phyloP scores from a whole-genome alignment of 2,329 filamentous ascomycete species.

The Dactylonectria macrodidyma region DNA sequence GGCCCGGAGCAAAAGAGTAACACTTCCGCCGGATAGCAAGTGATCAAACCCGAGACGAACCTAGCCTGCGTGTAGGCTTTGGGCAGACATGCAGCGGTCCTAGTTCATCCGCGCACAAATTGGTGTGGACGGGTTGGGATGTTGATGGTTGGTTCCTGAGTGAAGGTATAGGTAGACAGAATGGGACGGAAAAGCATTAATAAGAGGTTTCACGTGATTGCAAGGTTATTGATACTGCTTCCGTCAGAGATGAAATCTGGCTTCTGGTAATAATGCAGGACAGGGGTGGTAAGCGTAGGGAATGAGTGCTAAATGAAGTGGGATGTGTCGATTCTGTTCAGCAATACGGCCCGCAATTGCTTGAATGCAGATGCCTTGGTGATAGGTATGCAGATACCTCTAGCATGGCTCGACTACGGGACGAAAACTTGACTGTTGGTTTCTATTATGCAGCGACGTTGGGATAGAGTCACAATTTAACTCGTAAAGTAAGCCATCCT shows the following conservation, averaged over 20 bases:
- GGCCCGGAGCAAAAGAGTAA: neutral
- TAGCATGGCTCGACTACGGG: neutral
- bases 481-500: conserved; percentile 17
- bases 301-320: neutral
- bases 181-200: conserved; percentile 7
- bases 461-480: conserved; percentile 22
- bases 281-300: neutral
- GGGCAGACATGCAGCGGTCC: neutral
- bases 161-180: conserved; percentile 13
- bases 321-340: neutral
- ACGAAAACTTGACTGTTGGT: neutral
- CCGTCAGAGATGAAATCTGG: neutral
- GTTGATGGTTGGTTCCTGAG: conserved; percentile 20
- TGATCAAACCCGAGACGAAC: neutral
- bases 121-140: conserved; percentile 22
- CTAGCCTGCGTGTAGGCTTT: neutral
- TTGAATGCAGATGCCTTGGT: too few relatives aligned
- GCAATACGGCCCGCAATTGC: too few relatives aligned
- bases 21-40: neutral
- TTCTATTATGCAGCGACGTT: neutral
- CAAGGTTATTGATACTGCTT: conserved; percentile 3
- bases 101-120: conserved; percentile 6
- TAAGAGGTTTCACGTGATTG: conserved; percentile 23
- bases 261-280: neutral
- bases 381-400: too few relatives aligned